These are phyloP conservation scores for Wickerhamomyces hampshirensis DNA, from an alignment of 805 yeast species.

Conservation along the genomic window DNA sequence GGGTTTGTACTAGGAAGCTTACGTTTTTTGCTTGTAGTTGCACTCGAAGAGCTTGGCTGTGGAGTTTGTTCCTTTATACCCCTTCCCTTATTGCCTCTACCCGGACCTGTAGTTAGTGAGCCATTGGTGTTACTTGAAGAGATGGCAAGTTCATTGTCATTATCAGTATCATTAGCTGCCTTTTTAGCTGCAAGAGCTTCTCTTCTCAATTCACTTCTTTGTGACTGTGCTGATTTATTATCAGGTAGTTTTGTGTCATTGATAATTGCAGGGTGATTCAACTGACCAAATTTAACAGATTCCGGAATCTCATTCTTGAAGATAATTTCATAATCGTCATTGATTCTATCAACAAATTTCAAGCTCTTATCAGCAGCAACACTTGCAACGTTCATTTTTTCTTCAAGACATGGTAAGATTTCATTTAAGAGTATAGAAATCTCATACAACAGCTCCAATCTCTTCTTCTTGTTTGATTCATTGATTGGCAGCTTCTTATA, in stretches of 20 bases:
- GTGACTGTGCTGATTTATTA: constrained; percentile 61
- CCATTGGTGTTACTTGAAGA: constrained; percentile 4
- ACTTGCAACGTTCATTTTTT: constrained; percentile 95
- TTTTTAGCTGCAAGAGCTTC: constrained; percentile 90
- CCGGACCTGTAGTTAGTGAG: constrained; percentile 5
- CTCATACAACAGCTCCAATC: constrained; percentile 27
- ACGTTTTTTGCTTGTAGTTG: constrained; percentile 23
- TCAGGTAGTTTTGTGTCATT: constrained; percentile 47
- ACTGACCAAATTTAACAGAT: constrained; percentile 67
- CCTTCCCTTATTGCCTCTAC: constrained; percentile 18
- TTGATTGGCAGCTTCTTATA: constrained; percentile 35
- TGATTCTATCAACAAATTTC: constrained; percentile 66
- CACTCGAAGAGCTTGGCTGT: constrained; percentile 18
- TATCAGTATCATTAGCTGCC: constrained; percentile 38
- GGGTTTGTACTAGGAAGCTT: constrained; percentile 10
- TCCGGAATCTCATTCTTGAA: constrained; percentile 80
- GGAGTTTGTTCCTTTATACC: constrained; percentile 22
- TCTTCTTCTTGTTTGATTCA: constrained; percentile 8
- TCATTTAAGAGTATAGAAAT: constrained; percentile 48
- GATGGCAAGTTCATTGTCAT: constrained; percentile 16
- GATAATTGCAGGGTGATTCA: constrained; percentile 88
- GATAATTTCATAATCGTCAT: constrained; percentile 75
- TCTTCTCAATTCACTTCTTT: constrained; percentile 79
- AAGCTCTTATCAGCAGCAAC: constrained; percentile 77
- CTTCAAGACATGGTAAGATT: constrained; percentile 88